Evolutionary conservation across 2,329 filamentous ascomycete genomes (phyloP).

Genomic region (Aspergillus pseudotamarii): DNA sequence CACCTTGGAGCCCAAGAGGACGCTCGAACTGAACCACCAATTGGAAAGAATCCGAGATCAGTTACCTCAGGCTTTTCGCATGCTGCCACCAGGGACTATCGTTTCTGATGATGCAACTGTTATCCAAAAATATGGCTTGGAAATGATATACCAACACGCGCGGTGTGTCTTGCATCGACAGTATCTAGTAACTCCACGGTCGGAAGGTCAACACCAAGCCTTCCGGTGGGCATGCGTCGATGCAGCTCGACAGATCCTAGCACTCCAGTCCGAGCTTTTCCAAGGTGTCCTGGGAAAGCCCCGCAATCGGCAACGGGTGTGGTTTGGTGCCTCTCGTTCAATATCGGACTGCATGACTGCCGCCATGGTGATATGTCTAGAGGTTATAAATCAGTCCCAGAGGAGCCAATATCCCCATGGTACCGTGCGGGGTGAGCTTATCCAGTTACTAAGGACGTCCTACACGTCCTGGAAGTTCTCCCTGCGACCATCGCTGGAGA

Average conservation of each 20-base stretch:
- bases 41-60: too few relatives aligned
- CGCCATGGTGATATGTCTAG: slow-evolving; percentile 51
- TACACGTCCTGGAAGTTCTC: not conserved
- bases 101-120: too few relatives aligned
- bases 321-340: slow-evolving; percentile 48
- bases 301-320: slow-evolving; percentile 43
- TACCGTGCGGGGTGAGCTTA: not conserved
- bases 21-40: too few relatives aligned
- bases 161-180: slow-evolving; percentile 7
- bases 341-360: slow-evolving; percentile 48
- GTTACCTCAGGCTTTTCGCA: too few relatives aligned
- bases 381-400: slow-evolving; percentile 20
- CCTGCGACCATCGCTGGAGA: not conserved
- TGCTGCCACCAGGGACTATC: too few relatives aligned
- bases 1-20: too few relatives aligned
- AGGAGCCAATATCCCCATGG: not conserved
- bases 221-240: slow-evolving; percentile 50
- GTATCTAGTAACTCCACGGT: not conserved
- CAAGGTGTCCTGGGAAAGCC: slow-evolving; percentile 45
- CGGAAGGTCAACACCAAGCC: slow-evolving; percentile 19
- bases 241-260: slow-evolving; percentile 48
- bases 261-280: slow-evolving; percentile 49
- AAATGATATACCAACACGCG: slow-evolving; percentile 10
- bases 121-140: slow-evolving; percentile 12
- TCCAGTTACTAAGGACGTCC: not conserved